phyloP scores from a whole-genome alignment of 306 rosid species.

The Begonia masoniana region DNA sequence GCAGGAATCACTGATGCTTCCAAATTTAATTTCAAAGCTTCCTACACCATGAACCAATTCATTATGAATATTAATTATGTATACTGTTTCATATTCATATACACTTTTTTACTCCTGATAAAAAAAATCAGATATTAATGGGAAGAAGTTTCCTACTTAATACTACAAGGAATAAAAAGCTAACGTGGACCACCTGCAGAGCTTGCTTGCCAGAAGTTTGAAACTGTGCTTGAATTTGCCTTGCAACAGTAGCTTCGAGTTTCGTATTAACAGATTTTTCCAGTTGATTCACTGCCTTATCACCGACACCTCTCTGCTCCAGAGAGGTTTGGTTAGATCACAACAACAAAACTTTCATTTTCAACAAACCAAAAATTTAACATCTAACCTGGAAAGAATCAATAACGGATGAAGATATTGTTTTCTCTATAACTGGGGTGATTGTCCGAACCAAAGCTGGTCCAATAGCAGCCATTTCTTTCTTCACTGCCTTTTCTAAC shows the following conservation, averaged over 20 bases:
- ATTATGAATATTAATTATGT: too few species aligned
- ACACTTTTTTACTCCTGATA: too few species aligned
- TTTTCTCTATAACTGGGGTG: conserved; percentile 73
- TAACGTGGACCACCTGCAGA: conserved; percentile 51
- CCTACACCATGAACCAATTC: conserved; percentile 30
- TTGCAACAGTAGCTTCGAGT: conserved; percentile 86
- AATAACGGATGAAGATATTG: conserved; percentile 51
- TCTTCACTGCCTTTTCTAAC: conserved; percentile 74
- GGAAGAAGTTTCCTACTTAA: too few species aligned
- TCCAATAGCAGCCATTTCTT: conserved; percentile 77
- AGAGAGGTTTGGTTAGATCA: conserved; percentile 25
- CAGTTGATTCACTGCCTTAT: conserved; percentile 88
- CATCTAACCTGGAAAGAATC: conserved; percentile 90
- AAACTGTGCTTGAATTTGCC: conserved; percentile 97
- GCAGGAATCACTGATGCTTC: conserved; percentile 77
- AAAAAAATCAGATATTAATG: too few species aligned
- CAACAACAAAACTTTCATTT: conserved; percentile 4
- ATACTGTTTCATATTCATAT: too few species aligned
- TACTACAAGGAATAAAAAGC: too few species aligned
- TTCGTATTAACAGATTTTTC: conserved; percentile 78
- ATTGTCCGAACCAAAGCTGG: conserved; percentile 65
- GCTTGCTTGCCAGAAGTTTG: conserved; percentile 95
- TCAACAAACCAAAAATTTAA: conserved; percentile 3
- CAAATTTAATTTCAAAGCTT: conserved; percentile 65
- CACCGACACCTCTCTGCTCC: conserved; percentile 91